Conservation (phyloP, 768 basidiomycete genomes). For the Sarcomyxa edulis region DNA sequence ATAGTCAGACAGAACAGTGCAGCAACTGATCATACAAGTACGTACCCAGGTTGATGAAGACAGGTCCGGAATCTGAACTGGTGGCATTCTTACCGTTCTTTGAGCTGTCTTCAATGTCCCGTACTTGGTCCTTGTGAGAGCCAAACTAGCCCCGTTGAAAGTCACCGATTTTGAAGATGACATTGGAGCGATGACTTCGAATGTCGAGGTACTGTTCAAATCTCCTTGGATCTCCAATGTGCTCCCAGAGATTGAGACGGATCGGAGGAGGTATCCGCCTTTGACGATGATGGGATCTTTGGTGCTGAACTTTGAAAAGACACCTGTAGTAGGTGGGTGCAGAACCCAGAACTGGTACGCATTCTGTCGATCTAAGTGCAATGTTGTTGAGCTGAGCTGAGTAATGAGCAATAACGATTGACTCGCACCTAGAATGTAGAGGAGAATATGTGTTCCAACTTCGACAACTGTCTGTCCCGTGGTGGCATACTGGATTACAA, state of each 20-base stretch:
- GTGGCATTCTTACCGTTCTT: conserved; percentile 24
- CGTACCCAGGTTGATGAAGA: conserved; percentile 31
- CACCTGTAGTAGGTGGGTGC: conserved; percentile 31
- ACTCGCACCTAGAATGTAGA: conserved; percentile 40
- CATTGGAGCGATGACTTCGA: conserved; percentile 43
- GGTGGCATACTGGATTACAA: conserved; percentile 41
- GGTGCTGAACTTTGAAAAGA: conserved; percentile 31
- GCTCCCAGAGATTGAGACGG: conserved; percentile 26
- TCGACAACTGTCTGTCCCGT: conserved; percentile 41
- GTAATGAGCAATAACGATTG: not conserved
- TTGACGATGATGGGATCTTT: conserved; percentile 40
- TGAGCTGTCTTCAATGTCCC: conserved; percentile 33
- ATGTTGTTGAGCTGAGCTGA: not conserved
- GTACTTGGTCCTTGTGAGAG: conserved; percentile 30
- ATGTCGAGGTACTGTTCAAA: conserved; percentile 34
- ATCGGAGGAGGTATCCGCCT: conserved; percentile 43
- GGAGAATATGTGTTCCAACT: conserved; percentile 29
- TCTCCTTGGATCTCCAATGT: conserved; percentile 40
- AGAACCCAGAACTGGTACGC: conserved; percentile 51
- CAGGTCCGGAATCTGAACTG: conserved; percentile 28
- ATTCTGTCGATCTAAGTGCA: conserved; percentile 36
- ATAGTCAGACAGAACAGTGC: not conserved
- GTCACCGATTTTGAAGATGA: conserved; percentile 31
- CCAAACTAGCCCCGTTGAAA: conserved; percentile 35
- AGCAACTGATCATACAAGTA: not conserved